Base-by-base conservation (phyloP, 2,329 filamentous ascomycete species). In the Monosporascus sp. region DNA sequence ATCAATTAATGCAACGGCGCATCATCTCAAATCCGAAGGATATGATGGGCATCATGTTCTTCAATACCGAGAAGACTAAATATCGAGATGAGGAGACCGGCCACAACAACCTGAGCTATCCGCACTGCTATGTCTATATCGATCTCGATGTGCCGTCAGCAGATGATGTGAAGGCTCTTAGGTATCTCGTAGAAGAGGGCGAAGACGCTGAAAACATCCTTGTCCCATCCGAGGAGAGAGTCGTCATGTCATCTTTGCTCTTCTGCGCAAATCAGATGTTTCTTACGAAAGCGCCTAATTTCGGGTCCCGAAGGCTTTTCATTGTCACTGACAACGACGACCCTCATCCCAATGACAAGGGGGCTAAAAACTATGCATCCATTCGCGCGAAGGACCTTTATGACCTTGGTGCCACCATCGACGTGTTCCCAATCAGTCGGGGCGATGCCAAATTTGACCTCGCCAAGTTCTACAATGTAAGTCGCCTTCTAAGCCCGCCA, bases 251-350 rank as follows among this genome's bases (percentile, higher is more conserved):
- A 9, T 96, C 92, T 63, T 80, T 99, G 2, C 78, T 99, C 1
- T 97, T 97, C 67, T 96, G 92, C 63, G 93, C 91, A 38, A 97
- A 97, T 60, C 91, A 97, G 66, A 89, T 97, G 50, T 97, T 99
- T 68, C 96, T 92, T 1, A 96, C 90, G 3, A 96, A 89, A 68
- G 92, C 94, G 0, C 86, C 94, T 19, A 97, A 97, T 65, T 97
- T 97, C 69, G 87, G 90, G 4, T 97, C 93, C 6, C 80, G 93
- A 56, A 84, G 94, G 37, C 74, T 99, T n/a, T 99, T 99, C 72
- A 84, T 99, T 58, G 90, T 99, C 52, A 97, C 94, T 0, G 91
- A 97, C 69, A 90, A 96, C 59, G 94, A 97, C 68, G 81, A 91
- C 59, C 94, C 94, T 4, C 89, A 95, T 67, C 74, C 76, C 0